Conservation (phyloP, 805 yeast species). For the Yamadazyma akitaensis region DNA sequence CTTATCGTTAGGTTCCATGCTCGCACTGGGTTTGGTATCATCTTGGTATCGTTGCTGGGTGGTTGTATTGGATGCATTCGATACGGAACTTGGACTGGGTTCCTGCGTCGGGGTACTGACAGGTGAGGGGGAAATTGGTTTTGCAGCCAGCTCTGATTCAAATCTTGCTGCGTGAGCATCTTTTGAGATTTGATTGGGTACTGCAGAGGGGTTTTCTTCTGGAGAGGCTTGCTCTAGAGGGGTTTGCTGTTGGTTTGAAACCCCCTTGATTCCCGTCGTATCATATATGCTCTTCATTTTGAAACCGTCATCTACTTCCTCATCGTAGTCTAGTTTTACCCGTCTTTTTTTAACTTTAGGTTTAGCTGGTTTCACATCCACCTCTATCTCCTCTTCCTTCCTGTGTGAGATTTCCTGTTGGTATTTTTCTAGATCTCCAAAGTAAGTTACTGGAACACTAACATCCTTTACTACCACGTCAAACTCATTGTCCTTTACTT, state of each 20-base stretch:
- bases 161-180: neutral
- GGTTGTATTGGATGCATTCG: too few relatives aligned
- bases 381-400: neutral
- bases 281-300: slow-evolving; percentile 46
- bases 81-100: too few relatives aligned
- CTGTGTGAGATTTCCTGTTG: neutral
- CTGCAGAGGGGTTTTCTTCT: neutral
- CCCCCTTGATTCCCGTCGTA: neutral
- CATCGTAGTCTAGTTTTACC: slow-evolving; percentile 35
- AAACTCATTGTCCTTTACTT: slow-evolving; percentile 48
- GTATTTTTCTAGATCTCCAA: slow-evolving; percentile 32
- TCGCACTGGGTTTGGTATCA: too few relatives aligned
- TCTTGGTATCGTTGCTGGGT: too few relatives aligned
- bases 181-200: neutral
- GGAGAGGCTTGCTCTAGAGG: too few relatives aligned
- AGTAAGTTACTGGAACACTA: slow-evolving; percentile 47
- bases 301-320: slow-evolving; percentile 35
- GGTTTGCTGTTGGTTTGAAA: neutral
- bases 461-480: slow-evolving; percentile 36
- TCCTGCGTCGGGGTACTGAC: too few relatives aligned
- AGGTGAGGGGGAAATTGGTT: neutral
- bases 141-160: neutral
- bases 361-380: neutral
- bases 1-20: too few relatives aligned
- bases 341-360: slow-evolving; percentile 24